Evolutionary conservation across 805 yeast species (phyloP).

Genomic region (Deakozyma indianensis): DNA sequence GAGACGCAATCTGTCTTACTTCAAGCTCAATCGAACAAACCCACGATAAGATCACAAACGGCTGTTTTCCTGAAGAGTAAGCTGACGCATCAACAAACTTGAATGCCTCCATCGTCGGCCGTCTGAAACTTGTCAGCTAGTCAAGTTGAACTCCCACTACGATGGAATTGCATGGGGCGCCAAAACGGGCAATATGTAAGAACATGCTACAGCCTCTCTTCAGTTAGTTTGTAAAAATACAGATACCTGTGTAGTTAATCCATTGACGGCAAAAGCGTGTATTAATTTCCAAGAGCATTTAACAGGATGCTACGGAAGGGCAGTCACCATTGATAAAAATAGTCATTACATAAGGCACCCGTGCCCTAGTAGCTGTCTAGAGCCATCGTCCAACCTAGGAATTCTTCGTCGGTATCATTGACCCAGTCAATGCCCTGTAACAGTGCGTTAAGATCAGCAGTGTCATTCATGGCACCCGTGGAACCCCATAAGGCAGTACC

Average conservation of each 20-base stretch:
- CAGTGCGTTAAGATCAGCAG: slow-evolving; percentile 16
- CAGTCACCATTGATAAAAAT: too few species aligned
- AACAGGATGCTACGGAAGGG: too few species aligned
- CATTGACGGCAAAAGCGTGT: too few species aligned
- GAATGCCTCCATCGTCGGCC: neutral
- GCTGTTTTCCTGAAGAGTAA: neutral
- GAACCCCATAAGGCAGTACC: slow-evolving; percentile 11
- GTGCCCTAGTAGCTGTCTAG: neutral
- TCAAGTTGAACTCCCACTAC: too few species aligned
- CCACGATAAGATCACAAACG: neutral
- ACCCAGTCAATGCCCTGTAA: slow-evolving; percentile 72
- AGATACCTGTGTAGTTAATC: too few species aligned
- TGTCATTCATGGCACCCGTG: slow-evolving; percentile 15
- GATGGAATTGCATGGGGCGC: too few species aligned
- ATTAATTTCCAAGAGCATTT: too few species aligned
- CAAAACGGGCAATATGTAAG: too few species aligned
- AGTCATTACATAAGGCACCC: too few species aligned
- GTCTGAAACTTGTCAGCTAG: too few species aligned
- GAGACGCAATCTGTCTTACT: neutral
- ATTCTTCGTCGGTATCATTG: slow-evolving; percentile 71
- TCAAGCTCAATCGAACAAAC: neutral
- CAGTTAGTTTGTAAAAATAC: too few species aligned
- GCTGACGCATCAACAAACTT: neutral
- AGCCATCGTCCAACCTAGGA: slow-evolving; percentile 63
- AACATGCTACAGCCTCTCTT: too few species aligned